Conservation (phyloP, 768 basidiomycete genomes). For the Psilocybe sp. region DNA sequence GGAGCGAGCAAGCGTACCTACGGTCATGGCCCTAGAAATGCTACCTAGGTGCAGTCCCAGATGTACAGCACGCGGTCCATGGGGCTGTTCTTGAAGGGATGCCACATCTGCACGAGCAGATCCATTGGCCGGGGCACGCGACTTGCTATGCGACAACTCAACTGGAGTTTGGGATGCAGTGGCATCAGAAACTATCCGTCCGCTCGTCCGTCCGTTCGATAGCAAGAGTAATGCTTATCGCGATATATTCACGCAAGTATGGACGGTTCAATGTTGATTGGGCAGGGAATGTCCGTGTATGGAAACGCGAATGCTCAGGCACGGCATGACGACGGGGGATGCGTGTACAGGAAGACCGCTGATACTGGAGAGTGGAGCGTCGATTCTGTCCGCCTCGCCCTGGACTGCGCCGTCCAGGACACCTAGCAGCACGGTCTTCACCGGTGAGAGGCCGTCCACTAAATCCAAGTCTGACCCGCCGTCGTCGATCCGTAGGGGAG, state of each 20-base stretch:
- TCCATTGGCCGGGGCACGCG: constrained; percentile 75
- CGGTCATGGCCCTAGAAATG: constrained; percentile 76
- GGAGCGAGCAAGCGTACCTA: constrained; percentile 81
- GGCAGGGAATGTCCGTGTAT: too few species aligned
- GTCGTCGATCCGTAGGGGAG: constrained; percentile 46
- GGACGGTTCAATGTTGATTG: too few species aligned
- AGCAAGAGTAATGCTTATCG: too few species aligned
- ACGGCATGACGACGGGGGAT: constrained; percentile 46
- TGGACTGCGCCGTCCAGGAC: constrained; percentile 75
- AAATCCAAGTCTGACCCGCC: constrained; percentile 79
- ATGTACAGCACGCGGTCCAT: constrained; percentile 85
- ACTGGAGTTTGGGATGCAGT: constrained; percentile 54
- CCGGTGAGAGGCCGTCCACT: constrained; percentile 43
- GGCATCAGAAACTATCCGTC: constrained; percentile 63
- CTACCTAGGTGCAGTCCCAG: constrained; percentile 72
- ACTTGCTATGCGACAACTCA: constrained; percentile 68
- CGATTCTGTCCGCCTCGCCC: constrained; percentile 53
- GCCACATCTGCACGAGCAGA: constrained; percentile 85
- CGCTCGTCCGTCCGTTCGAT: too few species aligned
- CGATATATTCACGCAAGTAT: background rate
- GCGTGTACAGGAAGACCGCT: constrained; percentile 87
- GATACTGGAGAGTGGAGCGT: constrained; percentile 85
- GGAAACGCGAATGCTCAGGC: constrained; percentile 42
- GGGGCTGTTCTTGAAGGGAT: constrained; percentile 81
- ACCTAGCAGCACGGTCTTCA: constrained; percentile 78